phyloP scores from a whole-genome alignment of 352 stramenopile genomes.

The Phytophthora brassicae region DNA sequence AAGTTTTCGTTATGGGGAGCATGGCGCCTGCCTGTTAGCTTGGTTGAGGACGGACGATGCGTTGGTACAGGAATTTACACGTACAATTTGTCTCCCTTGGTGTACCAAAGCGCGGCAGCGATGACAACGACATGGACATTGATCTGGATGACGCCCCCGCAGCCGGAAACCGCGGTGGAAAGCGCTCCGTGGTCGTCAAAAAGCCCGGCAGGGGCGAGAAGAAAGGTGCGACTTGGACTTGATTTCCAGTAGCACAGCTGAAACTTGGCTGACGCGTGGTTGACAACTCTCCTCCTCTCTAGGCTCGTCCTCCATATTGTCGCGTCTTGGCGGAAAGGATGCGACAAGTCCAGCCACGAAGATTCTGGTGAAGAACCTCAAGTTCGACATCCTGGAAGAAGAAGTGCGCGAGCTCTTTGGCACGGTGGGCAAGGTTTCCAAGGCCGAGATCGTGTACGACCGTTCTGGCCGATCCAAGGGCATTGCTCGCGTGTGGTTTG shows the following conservation, averaged over 20 bases:
- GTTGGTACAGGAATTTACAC: slow-evolving; percentile 36
- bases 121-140: slow-evolving; percentile 67
- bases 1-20: slow-evolving; percentile 14
- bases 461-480: slow-evolving; percentile 81
- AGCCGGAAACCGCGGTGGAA: slow-evolving; percentile 36
- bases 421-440: slow-evolving; percentile 74
- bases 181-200: slow-evolving; percentile 61
- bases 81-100: slow-evolving; percentile 32
- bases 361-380: slow-evolving; percentile 85
- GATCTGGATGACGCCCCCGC: slow-evolving; percentile 46
- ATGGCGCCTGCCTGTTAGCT: slow-evolving; percentile 21
- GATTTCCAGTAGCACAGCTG: not conserved
- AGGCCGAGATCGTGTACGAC: slow-evolving; percentile 84
- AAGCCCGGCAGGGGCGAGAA: slow-evolving; percentile 47
- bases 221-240: slow-evolving; percentile 42
- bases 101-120: slow-evolving; percentile 36
- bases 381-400: slow-evolving; percentile 84
- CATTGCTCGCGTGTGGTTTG: slow-evolving; percentile 79
- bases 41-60: slow-evolving; percentile 19
- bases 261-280: slow-evolving; percentile 11
- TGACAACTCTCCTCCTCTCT: slow-evolving; percentile 4
- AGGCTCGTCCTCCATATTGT: slow-evolving; percentile 62
- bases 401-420: slow-evolving; percentile 80
- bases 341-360: slow-evolving; percentile 51
- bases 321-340: slow-evolving; percentile 60